phyloP scores from a whole-genome alignment of 2,329 filamentous ascomycete genomes.

The Fusarium armeniacum region DNA sequence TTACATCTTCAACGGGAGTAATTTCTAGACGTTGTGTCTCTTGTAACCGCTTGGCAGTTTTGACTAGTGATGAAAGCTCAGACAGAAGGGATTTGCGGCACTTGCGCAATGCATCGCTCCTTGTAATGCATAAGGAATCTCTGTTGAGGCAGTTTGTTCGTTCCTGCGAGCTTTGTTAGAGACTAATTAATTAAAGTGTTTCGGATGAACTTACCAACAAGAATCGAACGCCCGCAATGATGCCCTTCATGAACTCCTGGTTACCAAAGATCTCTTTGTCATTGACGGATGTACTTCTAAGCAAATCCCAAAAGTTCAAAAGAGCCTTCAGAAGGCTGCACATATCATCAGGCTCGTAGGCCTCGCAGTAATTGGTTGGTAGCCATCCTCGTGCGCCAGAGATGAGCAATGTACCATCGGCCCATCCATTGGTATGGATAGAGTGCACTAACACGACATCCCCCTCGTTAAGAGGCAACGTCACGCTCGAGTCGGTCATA shows the following conservation, averaged over 20 bases:
- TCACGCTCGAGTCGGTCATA: slow-evolving; percentile 87
- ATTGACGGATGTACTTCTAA: slow-evolving; percentile 81
- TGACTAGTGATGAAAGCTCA: slow-evolving; percentile 90
- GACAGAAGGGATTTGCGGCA: slow-evolving; percentile 90
- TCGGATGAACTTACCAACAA: slow-evolving; percentile 76
- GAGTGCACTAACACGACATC: slow-evolving; percentile 96
- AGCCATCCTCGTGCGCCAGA: slow-evolving; percentile 94
- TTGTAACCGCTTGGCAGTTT: slow-evolving; percentile 87
- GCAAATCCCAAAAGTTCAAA: slow-evolving; percentile 91
- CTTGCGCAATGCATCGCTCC: slow-evolving; percentile 80
- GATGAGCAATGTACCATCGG: slow-evolving; percentile 89
- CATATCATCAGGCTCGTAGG: slow-evolving; percentile 91
- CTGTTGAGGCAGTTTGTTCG: slow-evolving; percentile 88
- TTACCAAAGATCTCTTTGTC: slow-evolving; percentile 86
- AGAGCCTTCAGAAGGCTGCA: slow-evolving; percentile 86
- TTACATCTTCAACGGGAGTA: slow-evolving; percentile 69
- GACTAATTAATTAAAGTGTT: slow-evolving; percentile 5
- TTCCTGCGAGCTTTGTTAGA: slow-evolving; percentile 69
- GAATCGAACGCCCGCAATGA: slow-evolving; percentile 93
- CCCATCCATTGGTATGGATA: slow-evolving; percentile 98
- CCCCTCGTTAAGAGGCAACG: slow-evolving; percentile 87
- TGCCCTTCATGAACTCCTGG: slow-evolving; percentile 93
- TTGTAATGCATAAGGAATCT: slow-evolving; percentile 80
- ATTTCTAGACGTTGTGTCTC: slow-evolving; percentile 72
- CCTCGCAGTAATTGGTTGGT: slow-evolving; percentile 97